Base-by-base conservation (phyloP, 768 basidiomycete genomes). In the Suillus subalutaceus region DNA sequence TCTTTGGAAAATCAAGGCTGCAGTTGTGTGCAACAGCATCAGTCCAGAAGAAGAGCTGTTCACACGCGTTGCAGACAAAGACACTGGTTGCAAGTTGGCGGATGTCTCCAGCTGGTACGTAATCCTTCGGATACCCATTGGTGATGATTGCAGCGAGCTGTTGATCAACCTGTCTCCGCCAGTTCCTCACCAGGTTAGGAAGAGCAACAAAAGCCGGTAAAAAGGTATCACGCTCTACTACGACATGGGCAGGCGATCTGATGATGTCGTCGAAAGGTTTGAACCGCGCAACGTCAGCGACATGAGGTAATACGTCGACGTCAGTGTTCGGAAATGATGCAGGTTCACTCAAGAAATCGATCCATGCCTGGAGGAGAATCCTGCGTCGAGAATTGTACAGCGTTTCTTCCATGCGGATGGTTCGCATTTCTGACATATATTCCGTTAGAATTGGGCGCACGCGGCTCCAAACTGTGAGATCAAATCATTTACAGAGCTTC, bases 401-500 rank as follows among this genome's bases (percentile, higher is more conserved):
- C 50, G 62, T 74, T 50, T 77, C 74, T 65, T 76, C 75, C 68
- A 70, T 70, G 26, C 72, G 68, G 63, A 76, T 70, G 58, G 73
- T 75, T 63, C 70, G 75, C 77, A 77, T 78, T 18, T 65, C 69
- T 16, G 68, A 41, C 75, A 76, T 76, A 62, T 75, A 71, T 9
- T 69, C 71, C 43, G 50, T 62, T 18, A 78, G 66, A 50, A 74
- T 68, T 26, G 71, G 67, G 30, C 72, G 30, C 56, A 75, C 35
- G 30, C 40, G 59, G 44, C 65, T 48, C 12, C 62, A 65, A 50
- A 61, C 77, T 76, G 65, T 56, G 40, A 30, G 4, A 63, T 30
- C 44, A 77, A 48, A 76, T 53, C 10, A 20, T 8, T 16, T 32
- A 6, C 15, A 46, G 37, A 43, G 15, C 37, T 18, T 43, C 10